Evolutionary conservation across 176 grass and related monocot genomes (phyloP).

Genomic region (Thinopyrum elongatum): DNA sequence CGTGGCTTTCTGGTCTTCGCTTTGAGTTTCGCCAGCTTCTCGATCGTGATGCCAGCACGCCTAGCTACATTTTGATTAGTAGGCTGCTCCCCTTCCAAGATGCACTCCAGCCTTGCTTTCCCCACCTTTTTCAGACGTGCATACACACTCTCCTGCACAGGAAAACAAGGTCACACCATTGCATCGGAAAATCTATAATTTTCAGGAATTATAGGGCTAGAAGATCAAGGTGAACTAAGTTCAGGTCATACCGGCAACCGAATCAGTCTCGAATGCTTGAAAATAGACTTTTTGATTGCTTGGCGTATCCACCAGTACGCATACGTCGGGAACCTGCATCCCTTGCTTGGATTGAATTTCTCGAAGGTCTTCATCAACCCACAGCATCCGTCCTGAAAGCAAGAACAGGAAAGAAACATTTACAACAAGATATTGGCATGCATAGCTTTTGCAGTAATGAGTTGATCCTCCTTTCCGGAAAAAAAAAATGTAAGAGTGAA

Average conservation of each 20-base stretch:
- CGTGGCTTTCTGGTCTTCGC: constrained; percentile 56
- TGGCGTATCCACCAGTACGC: constrained; percentile 94
- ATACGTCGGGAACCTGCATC: constrained; percentile 77
- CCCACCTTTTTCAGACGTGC: constrained; percentile 63
- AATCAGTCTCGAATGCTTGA: constrained; percentile 75
- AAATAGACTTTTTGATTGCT: constrained; percentile 80
- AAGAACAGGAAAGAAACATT: constrained; percentile 1
- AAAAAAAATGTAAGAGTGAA: not conserved
- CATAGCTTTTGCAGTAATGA: not conserved
- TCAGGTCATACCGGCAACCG: constrained; percentile 60
- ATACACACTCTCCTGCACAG: constrained; percentile 63
- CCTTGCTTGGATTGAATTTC: constrained; percentile 85
- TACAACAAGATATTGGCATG: not conserved
- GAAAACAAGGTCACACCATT: not conserved
- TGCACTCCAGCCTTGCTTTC: constrained; percentile 58
- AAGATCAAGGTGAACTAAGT: not conserved
- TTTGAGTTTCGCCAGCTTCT: constrained; percentile 66
- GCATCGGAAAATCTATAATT: not conserved
- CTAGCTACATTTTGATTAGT: constrained; percentile 60
- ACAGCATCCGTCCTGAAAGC: constrained; percentile 72
- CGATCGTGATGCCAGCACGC: constrained; percentile 58
- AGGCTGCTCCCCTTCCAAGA: constrained; percentile 68
- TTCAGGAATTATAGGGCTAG: not conserved
- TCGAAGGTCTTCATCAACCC: constrained; percentile 87
- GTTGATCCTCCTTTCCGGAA: too few species aligned